phyloP scores from a whole-genome alignment of 768 basidiomycete species.

The Tubosaeta sp. region DNA sequence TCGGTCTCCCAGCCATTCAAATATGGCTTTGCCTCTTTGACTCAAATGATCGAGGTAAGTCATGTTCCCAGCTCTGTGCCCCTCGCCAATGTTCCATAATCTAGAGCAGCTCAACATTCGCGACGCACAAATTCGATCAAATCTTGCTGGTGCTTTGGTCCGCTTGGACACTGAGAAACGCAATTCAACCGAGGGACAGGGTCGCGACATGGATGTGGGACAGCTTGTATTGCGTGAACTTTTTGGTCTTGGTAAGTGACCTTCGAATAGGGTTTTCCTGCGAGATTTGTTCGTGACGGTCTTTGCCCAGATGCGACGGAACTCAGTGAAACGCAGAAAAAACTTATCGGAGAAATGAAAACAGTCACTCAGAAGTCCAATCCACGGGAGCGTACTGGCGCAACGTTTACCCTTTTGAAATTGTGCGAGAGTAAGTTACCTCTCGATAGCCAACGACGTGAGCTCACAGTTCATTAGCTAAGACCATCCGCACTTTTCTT shows the following conservation, averaged over 20 bases:
- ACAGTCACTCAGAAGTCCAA: neutral
- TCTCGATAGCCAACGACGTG: neutral
- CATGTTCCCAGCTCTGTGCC: neutral
- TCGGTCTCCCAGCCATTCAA: constrained; percentile 20
- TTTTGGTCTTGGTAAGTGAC: constrained; percentile 13
- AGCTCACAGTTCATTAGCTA: constrained; percentile 6
- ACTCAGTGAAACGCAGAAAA: constrained; percentile 1
- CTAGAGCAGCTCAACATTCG: constrained; percentile 7
- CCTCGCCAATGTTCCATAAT: neutral
- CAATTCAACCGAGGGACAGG: neutral
- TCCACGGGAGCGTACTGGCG: constrained; percentile 14
- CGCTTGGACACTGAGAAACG: neutral
- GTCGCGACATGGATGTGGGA: neutral
- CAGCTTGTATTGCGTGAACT: constrained; percentile 3
- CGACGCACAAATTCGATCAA: constrained; percentile 7
- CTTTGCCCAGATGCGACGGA: neutral
- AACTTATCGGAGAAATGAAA: constrained; percentile 10
- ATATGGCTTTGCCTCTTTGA: constrained; percentile 9
- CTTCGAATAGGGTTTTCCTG: neutral
- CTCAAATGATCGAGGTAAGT: neutral
- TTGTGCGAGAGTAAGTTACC: constrained; percentile 14
- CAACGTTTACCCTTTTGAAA: constrained; percentile 20
- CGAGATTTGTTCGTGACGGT: neutral
- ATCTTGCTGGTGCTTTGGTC: constrained; percentile 12
- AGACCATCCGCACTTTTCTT: constrained; percentile 3